These are phyloP conservation scores for Lithospermum erythrorhizon DNA, from an alignment of 257 asterid species.

Conservation along the genomic window DNA sequence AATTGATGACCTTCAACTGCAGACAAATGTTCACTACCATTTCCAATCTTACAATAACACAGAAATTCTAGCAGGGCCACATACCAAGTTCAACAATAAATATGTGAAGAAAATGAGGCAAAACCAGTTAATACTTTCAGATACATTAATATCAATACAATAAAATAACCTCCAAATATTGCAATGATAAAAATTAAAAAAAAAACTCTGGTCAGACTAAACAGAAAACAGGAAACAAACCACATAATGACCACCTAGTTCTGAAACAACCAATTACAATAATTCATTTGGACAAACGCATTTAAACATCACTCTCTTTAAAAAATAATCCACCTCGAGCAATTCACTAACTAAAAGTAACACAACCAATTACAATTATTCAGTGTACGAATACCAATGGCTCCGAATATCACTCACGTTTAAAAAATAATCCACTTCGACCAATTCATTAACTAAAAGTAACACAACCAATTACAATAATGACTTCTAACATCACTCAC, in stretches of 20 bases:
- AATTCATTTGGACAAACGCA: too few relatives aligned
- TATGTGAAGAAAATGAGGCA: conserved; percentile 18
- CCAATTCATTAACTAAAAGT: too few relatives aligned
- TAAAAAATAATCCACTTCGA: too few relatives aligned
- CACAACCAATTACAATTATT: too few relatives aligned
- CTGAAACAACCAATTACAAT: conserved; percentile 12
- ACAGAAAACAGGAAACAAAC: not conserved
- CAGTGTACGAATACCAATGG: too few relatives aligned
- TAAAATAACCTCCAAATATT: conserved; percentile 16
- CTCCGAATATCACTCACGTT: too few relatives aligned
- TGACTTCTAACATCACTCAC: too few relatives aligned
- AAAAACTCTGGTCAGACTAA: conserved; percentile 16
- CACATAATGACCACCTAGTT: not conserved
- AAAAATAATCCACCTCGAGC: too few relatives aligned
- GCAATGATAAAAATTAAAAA: not conserved
- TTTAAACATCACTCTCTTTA: too few relatives aligned
- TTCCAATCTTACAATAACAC: conserved; percentile 8
- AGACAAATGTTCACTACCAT: not conserved
- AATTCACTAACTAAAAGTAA: too few relatives aligned
- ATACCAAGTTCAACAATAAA: conserved; percentile 9
- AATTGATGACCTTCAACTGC: not conserved
- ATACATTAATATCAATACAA: conserved; percentile 1
- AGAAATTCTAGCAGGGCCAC: conserved; percentile 7
- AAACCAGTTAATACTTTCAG: conserved; percentile 13
- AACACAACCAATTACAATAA: not conserved